Evolutionary conservation across 345 rosid genomes (phyloP), one percentile per base, ranked within the genome.

Genomic region (Psidium friedrichsthalianum): DNA sequence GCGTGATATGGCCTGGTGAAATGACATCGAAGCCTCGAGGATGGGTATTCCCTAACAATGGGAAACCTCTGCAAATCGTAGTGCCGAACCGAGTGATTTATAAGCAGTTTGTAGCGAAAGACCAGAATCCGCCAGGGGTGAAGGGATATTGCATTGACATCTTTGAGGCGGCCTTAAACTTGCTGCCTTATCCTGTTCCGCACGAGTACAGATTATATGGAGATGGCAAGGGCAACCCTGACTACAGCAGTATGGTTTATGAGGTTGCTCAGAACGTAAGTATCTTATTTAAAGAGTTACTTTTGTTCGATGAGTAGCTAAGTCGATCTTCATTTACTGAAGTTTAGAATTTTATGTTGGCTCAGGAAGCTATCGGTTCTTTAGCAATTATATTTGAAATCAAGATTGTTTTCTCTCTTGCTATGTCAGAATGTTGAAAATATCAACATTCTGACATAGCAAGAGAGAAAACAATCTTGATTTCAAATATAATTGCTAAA

Each of bases 11-110:
- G 99, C 99, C 98, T 5, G 99, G 99, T 54, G 92, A 92, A 91
- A 87, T 84, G 84, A 55, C 90, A 11, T n/a, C 32, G 22, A 83
- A 54, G 16, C 99, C 98, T 18, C 93, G 92, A 82, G 99, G 99
- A 78, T 95, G 99, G 98, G 97, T 95, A 24, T 95, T 97, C 89
- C 95, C 98, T 12, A 88, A 95, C 90, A 95, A 97, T 82, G 98
- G 98, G 85, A 87, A 89, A 88, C 95, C 97, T 14, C 91, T 97
- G 44, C 89, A 90, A 42, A 95, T 95, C 74, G 96, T 90, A 1
- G 98, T 97, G 85, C 99, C 99, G 40, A 82, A 95, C 90, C 93
- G 99, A 44, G 92, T 91, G 82, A 88, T 91, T 90, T 97, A 88
- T 85, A 87, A 87, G 85, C 91, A 95, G 86, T 93, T 90, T 88